These are phyloP conservation scores for Cicer chorassanicum DNA, from an alignment of 306 rosid species.

Conservation along the genomic window DNA sequence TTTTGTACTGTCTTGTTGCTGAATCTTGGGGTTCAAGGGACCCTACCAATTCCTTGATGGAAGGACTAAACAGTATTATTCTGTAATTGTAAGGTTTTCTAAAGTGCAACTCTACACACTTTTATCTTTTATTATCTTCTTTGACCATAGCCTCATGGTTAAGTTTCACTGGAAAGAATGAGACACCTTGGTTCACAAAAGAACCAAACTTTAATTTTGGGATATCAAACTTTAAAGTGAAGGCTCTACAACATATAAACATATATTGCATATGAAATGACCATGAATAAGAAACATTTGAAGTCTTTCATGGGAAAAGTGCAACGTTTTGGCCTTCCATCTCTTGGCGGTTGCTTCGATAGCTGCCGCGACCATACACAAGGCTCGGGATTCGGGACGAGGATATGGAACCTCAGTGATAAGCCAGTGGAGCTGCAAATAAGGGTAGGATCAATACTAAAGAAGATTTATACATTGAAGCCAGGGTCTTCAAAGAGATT, in stretches of 20 bases:
- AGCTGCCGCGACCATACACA: conserved; percentile 72
- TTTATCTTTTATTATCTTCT: neutral
- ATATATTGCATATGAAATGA: conserved; percentile 22
- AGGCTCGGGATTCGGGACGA: conserved; percentile 74
- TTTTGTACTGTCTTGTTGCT: conserved; percentile 44
- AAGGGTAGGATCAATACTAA: conserved; percentile 89
- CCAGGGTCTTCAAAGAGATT: conserved; percentile 86
- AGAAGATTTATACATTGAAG: conserved; percentile 79
- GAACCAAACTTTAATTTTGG: conserved; percentile 16
- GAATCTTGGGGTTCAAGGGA: conserved; percentile 45
- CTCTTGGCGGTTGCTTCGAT: conserved; percentile 78
- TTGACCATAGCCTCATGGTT: conserved; percentile 5
- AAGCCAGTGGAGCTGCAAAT: conserved; percentile 88
- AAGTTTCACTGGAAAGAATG: conserved; percentile 4
- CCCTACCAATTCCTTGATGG: conserved; percentile 58
- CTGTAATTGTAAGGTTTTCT: conserved; percentile 34
- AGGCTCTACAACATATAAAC: conserved; percentile 28
- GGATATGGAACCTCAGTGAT: conserved; percentile 93
- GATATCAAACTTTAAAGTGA: neutral
- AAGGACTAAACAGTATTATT: conserved; percentile 51
- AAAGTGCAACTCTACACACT: conserved; percentile 35
- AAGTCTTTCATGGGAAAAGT: conserved; percentile 52
- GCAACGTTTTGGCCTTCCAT: conserved; percentile 53
- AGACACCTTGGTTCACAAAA: conserved; percentile 24
- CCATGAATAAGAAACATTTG: conserved; percentile 43